Base-by-base conservation (phyloP, 2,329 filamentous ascomycete species). In the Ophiostoma ips region DNA sequence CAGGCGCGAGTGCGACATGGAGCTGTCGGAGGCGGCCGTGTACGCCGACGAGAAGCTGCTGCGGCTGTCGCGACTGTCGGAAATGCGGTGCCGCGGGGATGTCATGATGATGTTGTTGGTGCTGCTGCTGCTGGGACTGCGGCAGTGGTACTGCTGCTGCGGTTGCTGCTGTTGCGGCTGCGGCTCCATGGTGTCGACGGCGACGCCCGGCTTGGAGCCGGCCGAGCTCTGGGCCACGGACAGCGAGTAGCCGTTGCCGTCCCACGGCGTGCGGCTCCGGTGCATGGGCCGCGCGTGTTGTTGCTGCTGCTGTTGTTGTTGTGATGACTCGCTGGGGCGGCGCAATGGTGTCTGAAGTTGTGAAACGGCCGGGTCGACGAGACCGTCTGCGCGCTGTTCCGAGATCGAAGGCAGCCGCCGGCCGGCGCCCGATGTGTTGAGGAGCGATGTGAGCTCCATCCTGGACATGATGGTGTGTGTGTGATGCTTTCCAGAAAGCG, bases 21-120 rank as follows among this genome's bases (percentile, higher is more conserved):
- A 73, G 40, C 64, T 58, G 45, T 64, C 58, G 34, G 55, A 28
- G 5, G 8, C 24, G 24, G 24, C 24, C 24, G 67, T 66, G 57
- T 70, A 70, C 1, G 70, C 73, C 3, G 73, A 73, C 3, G 72
- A 72, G 15, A 74, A 60, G 50, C 71, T 77, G 64, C 72, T 73
- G 49, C 68, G 66, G 55, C 73, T 77, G 31, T 31, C 30, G 30
- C 6, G 30, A 11, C 30, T 31, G 56, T 71, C 68, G 1, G 73
- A 76, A 50, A 66, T 67, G 57, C 66, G 71, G 61, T 71, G 70
- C 46, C 58, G 56, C 15, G 64, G 63, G 6, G 64, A 68, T 13
- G 61, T n/a, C n/a, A n/a, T n/a, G n/a, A 19, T 34, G 34, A 6
- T 66, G 19, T 50, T 49, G 35, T 11, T 11, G 40, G 2, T 46